Evolutionary conservation across 2,329 filamentous ascomycete species (phyloP).

Genomic region (Trichoderma guizhouense): DNA sequence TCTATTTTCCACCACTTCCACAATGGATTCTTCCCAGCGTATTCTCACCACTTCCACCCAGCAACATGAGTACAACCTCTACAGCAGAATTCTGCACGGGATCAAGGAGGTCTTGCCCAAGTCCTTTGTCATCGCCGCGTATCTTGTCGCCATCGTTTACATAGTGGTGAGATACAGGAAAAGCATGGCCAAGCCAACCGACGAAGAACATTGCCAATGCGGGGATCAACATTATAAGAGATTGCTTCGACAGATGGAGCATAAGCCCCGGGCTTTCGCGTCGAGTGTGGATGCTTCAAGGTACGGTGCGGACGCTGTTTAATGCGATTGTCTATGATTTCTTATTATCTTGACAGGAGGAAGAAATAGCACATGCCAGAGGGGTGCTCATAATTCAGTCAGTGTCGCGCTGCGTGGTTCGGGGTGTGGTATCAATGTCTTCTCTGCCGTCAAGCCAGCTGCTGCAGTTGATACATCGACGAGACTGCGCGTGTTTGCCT

Average conservation of each 20-base stretch:
- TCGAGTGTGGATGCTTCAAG: background rate
- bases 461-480: slow-evolving; percentile 48
- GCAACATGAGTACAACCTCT: background rate
- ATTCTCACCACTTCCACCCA: background rate
- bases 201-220: background rate
- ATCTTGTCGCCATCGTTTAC: background rate
- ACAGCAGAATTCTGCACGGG: background rate
- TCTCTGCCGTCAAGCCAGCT: slow-evolving; percentile 52
- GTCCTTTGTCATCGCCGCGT: background rate
- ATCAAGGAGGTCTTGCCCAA: background rate
- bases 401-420: background rate
- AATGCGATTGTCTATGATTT: background rate
- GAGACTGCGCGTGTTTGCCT: slow-evolving; percentile 30
- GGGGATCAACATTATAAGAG: background rate
- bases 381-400: background rate
- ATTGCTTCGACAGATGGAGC: background rate
- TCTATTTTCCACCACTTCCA: background rate
- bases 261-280: background rate
- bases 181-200: background rate
- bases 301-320: background rate
- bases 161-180: background rate
- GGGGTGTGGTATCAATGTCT: slow-evolving; percentile 28
- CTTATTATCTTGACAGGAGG: background rate
- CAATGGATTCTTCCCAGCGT: background rate
- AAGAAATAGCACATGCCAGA: background rate